These are phyloP conservation scores for Exserohilum rostratum DNA, from an alignment of 2,329 filamentous ascomycete genomes.

Conservation along the genomic window DNA sequence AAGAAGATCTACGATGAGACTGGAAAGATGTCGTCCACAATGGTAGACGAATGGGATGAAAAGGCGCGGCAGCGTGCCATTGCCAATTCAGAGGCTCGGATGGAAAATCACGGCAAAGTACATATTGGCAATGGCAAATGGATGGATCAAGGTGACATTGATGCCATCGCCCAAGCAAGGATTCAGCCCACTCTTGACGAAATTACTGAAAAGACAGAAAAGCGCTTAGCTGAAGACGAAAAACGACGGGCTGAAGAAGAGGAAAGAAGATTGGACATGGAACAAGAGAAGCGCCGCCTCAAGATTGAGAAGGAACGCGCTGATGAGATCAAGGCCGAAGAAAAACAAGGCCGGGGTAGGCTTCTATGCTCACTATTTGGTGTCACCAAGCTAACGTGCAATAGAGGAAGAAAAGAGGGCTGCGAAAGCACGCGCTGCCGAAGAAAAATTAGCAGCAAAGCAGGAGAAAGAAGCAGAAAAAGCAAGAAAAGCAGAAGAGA, in stretches of 20 bases:
- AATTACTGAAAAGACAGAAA: conserved; percentile 78
- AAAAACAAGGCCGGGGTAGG: conserved; percentile 64
- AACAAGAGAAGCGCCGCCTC: conserved; percentile 67
- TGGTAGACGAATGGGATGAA: conserved; percentile 77
- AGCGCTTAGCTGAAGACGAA: conserved; percentile 71
- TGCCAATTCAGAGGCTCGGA: conserved; percentile 66
- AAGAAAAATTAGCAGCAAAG: conserved; percentile 53
- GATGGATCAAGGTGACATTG: conserved; percentile 77
- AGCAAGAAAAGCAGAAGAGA: conserved; percentile 61
- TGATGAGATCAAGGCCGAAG: conserved; percentile 54
- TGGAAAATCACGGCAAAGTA: conserved; percentile 62
- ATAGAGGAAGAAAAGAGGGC: conserved; percentile 62
- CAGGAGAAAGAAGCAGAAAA: conserved; percentile 52
- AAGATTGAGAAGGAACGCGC: conserved; percentile 60
- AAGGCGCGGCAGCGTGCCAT: conserved; percentile 75
- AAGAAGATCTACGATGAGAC: conserved; percentile 78
- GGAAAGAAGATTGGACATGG: conserved; percentile 66
- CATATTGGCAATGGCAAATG: conserved; percentile 82
- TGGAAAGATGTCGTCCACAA: conserved; percentile 71
- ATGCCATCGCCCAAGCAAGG: conserved; percentile 76
- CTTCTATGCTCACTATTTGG: background rate
- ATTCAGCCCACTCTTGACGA: conserved; percentile 86
- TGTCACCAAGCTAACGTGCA: conserved; percentile 28
- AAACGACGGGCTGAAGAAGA: conserved; percentile 69
- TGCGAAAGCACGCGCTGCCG: conserved; percentile 56